Evolutionary conservation across 306 rosid genomes (phyloP), one percentile per base, ranked within the genome.

Genomic region (Senna siamea): DNA sequence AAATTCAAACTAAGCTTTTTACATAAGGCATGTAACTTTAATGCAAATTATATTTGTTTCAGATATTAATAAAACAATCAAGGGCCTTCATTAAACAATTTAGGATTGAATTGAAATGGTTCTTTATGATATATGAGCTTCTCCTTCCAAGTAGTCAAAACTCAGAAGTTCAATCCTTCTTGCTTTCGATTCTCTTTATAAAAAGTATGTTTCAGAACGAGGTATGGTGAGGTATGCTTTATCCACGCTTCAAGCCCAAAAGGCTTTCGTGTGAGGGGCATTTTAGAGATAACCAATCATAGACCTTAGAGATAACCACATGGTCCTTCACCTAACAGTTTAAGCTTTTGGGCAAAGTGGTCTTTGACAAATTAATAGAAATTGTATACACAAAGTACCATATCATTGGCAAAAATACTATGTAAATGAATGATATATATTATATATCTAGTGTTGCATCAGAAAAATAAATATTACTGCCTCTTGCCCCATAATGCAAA

Each of bases 401-500:
- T 7, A 34, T 43, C 54, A 68, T 68, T 37, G 34, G 74, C 22
- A 17, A 22, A 66, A 34, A 41, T 41, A 19, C 41, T 54, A 30
- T 6, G 46, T 47, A 44, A 66, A 76, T 13, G 12, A 41, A 18
- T 62, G 22, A 18, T n/a, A 53, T 3, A 58, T 11, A 47, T 34
- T 60, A 61, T 30, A 48, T 48, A 51, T 6, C 1, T 7, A 2
- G 28, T 26, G 22, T 37, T 40, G 55, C 41, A 50, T 54, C 9
- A 66, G 12, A 66, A 15, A 19, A 61, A 51, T 37, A 60, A 59
- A 40, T 26, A 60, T 9, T 50, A 41, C 38, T 38, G 35, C 32
- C 30, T 48, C 44, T 20, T 41, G 19, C 47, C 76, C 72, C 9
- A 62, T 7, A 54, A 44, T 69, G 74, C 59, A 13, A 40, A 50